Conservation (phyloP, 495 filamentous ascomycete species). For the Penicillium egyptiacum region DNA sequence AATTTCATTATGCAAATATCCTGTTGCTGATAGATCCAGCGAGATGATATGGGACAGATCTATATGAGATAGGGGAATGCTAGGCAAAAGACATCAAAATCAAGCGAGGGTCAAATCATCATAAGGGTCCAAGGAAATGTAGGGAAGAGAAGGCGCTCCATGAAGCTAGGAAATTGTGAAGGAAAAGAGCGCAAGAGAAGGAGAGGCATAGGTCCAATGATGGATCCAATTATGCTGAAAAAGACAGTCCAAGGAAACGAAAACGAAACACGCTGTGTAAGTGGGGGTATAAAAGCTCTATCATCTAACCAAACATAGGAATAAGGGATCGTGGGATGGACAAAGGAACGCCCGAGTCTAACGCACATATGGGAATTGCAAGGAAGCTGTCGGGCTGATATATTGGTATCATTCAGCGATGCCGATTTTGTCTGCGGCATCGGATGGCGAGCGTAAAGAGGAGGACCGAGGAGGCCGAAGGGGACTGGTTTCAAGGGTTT, state of each 20-base stretch:
- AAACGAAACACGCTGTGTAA: constrained; percentile 29
- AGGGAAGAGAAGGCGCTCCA: constrained; percentile 9
- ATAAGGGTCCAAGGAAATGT: constrained; percentile 14
- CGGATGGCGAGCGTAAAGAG: constrained; percentile 30
- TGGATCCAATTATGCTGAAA: constrained; percentile 3
- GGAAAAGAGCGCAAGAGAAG: constrained; percentile 4
- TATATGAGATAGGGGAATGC: constrained; percentile 7
- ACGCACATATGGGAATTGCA: constrained; percentile 8
- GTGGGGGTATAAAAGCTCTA: constrained; percentile 39
- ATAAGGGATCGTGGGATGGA: constrained; percentile 11
- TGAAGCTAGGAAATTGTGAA: constrained; percentile 5
- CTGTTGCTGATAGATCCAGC: neutral
- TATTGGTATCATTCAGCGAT: neutral
- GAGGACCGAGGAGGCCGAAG: constrained; percentile 41
- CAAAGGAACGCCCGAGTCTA: constrained; percentile 2
- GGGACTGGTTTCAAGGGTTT: constrained; percentile 36
- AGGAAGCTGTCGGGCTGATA: neutral
- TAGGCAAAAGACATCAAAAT: neutral
- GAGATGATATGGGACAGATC: constrained; percentile 3
- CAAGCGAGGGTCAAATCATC: constrained; percentile 8
- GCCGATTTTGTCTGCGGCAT: constrained; percentile 11
- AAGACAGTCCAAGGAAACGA: constrained; percentile 16
- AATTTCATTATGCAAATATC: constrained; percentile 11
- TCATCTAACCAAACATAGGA: constrained; percentile 25
- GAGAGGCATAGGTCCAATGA: constrained; percentile 9